phyloP scores from a whole-genome alignment of 2,329 filamentous ascomycete genomes.

The Mariannaea elegans region DNA sequence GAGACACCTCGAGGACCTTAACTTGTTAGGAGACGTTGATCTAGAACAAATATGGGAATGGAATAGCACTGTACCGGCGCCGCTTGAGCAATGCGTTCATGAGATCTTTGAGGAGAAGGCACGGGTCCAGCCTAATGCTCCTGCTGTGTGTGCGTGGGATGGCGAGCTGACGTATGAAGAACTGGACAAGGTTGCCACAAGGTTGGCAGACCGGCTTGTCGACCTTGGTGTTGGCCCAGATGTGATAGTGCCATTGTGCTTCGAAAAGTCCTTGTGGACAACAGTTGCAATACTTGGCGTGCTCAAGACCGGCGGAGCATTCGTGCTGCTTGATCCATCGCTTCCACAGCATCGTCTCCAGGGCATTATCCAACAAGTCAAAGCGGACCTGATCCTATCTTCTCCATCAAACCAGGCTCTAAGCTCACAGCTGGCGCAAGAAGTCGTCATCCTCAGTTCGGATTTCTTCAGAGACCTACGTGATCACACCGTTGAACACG shows the following conservation, averaged over 20 bases:
- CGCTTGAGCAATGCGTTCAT: constrained; percentile 31
- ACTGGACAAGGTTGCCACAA: constrained; percentile 48
- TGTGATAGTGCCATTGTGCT: constrained; percentile 21
- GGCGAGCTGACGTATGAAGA: constrained; percentile 50
- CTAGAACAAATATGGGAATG: constrained; percentile 29
- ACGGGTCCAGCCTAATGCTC: constrained; percentile 17
- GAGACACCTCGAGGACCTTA: constrained; percentile 8
- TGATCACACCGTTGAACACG: neutral
- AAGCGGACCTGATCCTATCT: neutral
- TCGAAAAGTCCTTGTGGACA: constrained; percentile 37
- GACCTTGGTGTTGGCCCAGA: constrained; percentile 39
- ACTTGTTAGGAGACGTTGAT: constrained; percentile 21
- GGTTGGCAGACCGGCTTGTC: constrained; percentile 48
- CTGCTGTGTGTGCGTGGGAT: constrained; percentile 37
- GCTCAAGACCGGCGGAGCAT: constrained; percentile 38
- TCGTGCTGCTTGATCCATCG: constrained; percentile 27
- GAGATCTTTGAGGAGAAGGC: constrained; percentile 20
- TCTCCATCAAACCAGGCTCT: neutral
- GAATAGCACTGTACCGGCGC: constrained; percentile 17
- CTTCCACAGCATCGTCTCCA: constrained; percentile 23
- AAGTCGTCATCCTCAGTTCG: neutral
- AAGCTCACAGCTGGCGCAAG: neutral
- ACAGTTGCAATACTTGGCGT: constrained; percentile 36
- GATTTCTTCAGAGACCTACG: too few relatives aligned
- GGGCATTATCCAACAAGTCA: constrained; percentile 10